Evolutionary conservation across 1,284 basidiomycete genomes (phyloP).

Genomic region (Trametes versicolor): DNA sequence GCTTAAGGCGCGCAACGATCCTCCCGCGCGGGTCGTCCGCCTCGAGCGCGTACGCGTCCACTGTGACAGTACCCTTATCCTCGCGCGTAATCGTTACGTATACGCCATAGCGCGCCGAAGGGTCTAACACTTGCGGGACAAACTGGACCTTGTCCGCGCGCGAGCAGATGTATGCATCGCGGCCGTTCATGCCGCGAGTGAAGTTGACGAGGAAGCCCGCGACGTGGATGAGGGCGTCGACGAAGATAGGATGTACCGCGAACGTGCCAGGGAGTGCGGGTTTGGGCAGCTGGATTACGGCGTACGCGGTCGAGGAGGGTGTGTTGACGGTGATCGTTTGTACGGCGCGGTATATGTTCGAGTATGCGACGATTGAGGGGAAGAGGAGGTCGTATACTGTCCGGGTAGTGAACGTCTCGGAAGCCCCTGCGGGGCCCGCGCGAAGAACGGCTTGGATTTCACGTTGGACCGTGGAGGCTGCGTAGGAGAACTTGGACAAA

Average conservation of each 20-base stretch:
- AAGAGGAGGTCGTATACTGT: constrained; percentile 73
- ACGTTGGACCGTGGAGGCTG: constrained; percentile 48
- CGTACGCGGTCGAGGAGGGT: constrained; percentile 62
- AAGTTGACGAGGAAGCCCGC: constrained; percentile 76
- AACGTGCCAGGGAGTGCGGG: constrained; percentile 47
- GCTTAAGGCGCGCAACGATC: constrained; percentile 65
- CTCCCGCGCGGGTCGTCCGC: constrained; percentile 40
- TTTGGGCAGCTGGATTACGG: constrained; percentile 54
- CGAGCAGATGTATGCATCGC: constrained; percentile 70
- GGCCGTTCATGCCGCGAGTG: constrained; percentile 50
- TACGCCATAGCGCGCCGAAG: constrained; percentile 55
- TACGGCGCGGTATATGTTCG: constrained; percentile 65
- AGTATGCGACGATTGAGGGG: constrained; percentile 73
- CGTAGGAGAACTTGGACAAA: constrained; percentile 50
- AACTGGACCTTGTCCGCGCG: constrained; percentile 60
- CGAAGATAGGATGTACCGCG: constrained; percentile 64
- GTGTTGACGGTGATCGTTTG: constrained; percentile 59
- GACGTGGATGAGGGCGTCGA: constrained; percentile 72
- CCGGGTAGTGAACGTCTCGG: constrained; percentile 64
- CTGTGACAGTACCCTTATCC: constrained; percentile 51
- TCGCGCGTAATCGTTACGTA: constrained; percentile 60
- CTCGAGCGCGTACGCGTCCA: constrained; percentile 61
- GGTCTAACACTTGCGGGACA: constrained; percentile 52
- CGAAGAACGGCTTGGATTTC: constrained; percentile 46
- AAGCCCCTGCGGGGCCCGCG: constrained; percentile 30